Conservation (phyloP, 768 basidiomycete genomes). For the Phaffia tasmanica region DNA sequence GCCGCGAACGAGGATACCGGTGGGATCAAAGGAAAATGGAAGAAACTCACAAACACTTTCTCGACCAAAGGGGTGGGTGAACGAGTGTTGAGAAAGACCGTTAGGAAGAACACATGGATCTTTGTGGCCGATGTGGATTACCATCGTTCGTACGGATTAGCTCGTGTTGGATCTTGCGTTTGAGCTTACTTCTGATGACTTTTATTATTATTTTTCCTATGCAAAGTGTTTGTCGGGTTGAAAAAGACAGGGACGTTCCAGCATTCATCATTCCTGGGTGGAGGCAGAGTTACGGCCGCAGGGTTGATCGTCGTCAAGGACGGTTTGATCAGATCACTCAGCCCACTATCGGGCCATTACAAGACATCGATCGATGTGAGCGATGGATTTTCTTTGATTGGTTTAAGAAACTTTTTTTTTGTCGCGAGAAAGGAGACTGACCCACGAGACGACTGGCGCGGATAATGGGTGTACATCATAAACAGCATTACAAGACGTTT, state of each 20-base stretch:
- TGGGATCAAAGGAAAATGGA: conserved; percentile 31
- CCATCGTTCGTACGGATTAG: neutral
- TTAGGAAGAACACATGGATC: conserved; percentile 53
- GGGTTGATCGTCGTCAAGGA: conserved; percentile 56
- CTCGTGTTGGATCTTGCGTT: conserved; percentile 22
- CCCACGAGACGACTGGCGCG: neutral
- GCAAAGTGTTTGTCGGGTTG: conserved; percentile 48
- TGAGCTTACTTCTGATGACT: conserved; percentile 42
- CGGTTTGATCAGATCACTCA: conserved; percentile 51
- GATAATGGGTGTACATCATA: neutral
- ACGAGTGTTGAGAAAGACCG: conserved; percentile 49
- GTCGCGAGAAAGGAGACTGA: neutral
- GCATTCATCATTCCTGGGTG: conserved; percentile 47
- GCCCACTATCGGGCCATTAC: conserved; percentile 60
- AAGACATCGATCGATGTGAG: conserved; percentile 49
- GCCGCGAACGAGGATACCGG: conserved; percentile 6
- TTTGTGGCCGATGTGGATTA: conserved; percentile 48
- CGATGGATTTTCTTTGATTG: conserved; percentile 1
- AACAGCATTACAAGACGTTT: conserved; percentile 52
- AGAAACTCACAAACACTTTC: conserved; percentile 40
- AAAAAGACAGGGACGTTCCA: conserved; percentile 56
- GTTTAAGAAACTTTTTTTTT: neutral
- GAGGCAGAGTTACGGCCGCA: conserved; percentile 52
- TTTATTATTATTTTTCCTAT: conserved; percentile 44
- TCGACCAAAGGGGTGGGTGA: conserved; percentile 49